These are phyloP conservation scores for Globisporangium uncinulatum DNA, from an alignment of 352 stramenopile genomes.

Conservation along the genomic window DNA sequence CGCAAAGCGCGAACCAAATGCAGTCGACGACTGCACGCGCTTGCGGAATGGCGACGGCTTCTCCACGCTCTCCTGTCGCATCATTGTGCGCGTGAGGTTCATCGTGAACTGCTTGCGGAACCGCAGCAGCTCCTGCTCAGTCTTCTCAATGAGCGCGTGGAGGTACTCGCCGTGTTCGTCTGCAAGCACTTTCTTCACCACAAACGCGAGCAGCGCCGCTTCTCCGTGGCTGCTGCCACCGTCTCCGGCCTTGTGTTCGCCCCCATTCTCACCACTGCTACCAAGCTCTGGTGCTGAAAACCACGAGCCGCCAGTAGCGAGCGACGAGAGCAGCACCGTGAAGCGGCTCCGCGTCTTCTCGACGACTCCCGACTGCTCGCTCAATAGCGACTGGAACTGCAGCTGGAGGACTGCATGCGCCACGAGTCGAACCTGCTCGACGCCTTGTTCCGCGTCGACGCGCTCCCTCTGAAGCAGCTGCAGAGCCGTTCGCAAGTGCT, in stretches of 20 bases:
- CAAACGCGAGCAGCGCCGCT: slow-evolving; percentile 22
- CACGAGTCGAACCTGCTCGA: slow-evolving; percentile 29
- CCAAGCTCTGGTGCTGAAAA: not conserved
- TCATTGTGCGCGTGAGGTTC: slow-evolving; percentile 19
- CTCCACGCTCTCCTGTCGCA: slow-evolving; percentile 18
- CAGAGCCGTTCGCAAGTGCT: slow-evolving; percentile 41
- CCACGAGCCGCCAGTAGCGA: slow-evolving; percentile 3
- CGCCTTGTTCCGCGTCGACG: slow-evolving; percentile 13
- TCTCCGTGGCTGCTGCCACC: not conserved
- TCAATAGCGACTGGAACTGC: slow-evolving; percentile 25
- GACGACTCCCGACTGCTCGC: slow-evolving; percentile 32
- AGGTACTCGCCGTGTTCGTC: slow-evolving; percentile 42
- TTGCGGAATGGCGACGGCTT: slow-evolving; percentile 19
- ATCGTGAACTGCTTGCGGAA: slow-evolving; percentile 35
- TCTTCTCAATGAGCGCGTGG: slow-evolving; percentile 31
- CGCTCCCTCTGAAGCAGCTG: slow-evolving; percentile 21
- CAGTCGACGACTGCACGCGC: slow-evolving; percentile 15
- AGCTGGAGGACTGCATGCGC: slow-evolving; percentile 36
- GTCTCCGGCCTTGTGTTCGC: not conserved
- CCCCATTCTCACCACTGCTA: not conserved
- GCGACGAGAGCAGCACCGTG: slow-evolving; percentile 14
- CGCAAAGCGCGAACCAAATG: slow-evolving; percentile 25
- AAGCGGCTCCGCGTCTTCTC: slow-evolving; percentile 34
- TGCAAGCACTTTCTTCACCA: slow-evolving; percentile 35
- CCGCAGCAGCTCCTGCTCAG: slow-evolving; percentile 29